phyloP scores from a whole-genome alignment of 805 yeast species.

The Saccharomycopsis microspora region DNA sequence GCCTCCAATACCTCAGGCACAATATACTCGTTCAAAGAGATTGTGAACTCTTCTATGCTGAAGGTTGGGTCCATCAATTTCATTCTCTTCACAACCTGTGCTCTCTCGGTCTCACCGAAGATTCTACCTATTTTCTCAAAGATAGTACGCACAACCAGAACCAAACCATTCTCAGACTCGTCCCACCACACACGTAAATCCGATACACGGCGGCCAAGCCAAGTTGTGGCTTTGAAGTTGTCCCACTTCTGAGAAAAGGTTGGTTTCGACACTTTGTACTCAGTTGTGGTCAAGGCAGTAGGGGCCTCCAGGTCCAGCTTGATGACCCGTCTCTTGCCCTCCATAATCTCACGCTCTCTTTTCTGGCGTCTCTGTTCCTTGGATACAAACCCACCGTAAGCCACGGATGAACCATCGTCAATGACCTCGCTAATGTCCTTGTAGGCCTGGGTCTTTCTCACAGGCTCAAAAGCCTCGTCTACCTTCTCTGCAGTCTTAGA shows the following conservation, averaged over 20 bases:
- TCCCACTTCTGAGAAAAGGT: conserved; percentile 54
- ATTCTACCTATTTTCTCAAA: conserved; percentile 74
- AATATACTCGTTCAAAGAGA: conserved; percentile 80
- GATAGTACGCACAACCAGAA: conserved; percentile 69
- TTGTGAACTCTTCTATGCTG: conserved; percentile 64
- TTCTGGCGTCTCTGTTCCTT: conserved; percentile 71
- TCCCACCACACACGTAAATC: conserved; percentile 69
- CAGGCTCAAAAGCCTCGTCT: conserved; percentile 85
- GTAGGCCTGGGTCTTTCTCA: conserved; percentile 79
- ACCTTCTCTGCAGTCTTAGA: conserved; percentile 70
- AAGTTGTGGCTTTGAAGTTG: conserved; percentile 52
- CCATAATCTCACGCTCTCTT: conserved; percentile 50
- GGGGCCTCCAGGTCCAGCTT: conserved; percentile 78
- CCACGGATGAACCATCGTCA: conserved; percentile 80
- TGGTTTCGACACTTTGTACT: conserved; percentile 64
- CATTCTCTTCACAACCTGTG: conserved; percentile 79
- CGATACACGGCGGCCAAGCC: conserved; percentile 54
- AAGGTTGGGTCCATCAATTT: conserved; percentile 85
- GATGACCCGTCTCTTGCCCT: conserved; percentile 53
- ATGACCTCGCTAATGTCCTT: conserved; percentile 81
- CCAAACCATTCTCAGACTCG: conserved; percentile 87
- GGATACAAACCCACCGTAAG: conserved; percentile 86
- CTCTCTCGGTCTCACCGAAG: conserved; percentile 93
- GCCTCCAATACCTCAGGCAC: conserved; percentile 95
- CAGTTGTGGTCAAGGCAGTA: conserved; percentile 69